Evolutionary conservation across 2,329 filamentous ascomycete genomes (phyloP), one percentile per base, ranked within the genome.

Genomic region (Botrytis galanthina): DNA sequence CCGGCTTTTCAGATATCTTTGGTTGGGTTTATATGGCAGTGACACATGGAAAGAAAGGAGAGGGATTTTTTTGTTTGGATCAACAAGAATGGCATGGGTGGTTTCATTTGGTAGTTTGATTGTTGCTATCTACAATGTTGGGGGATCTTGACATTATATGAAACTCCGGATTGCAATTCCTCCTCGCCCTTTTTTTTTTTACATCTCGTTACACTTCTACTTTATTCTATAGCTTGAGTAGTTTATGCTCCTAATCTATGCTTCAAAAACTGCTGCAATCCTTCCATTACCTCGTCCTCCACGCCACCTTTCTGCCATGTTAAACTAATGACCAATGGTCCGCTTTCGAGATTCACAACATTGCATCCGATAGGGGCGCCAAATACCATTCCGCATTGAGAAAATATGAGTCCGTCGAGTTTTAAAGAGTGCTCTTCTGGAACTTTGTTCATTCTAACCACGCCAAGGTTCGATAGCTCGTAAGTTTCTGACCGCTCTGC

Each of bases 401-500:
- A 74, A 66, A 79, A 79, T 2, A 74, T 35, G 4, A 78, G 39
- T 37, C 73, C 76, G 64, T 78, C 72, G 7, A 78, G 35, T 42
- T 35, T 72, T 1, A 77, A 68, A 10, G 32, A n/a, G 12, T 18
- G 57, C 4, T 35, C 39, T n/a, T n/a, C 3, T 0, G 54, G n/a
- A 20, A 35, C 54, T 9, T 16, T 10, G 12, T 70, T 70, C 22
- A 76, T 29, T n/a, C 74, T 63, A 0, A 78, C 70, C 44, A 76
- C 61, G 12, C 78, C 78, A 3, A 79, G 61, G 73, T 79, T 79
- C 2, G 76, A 78, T 12, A 79, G n/a, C 54, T 79, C 78, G 39
- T 78, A 79, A 1, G 29, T 70, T 37, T 59, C 51, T 3, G 20
- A 44, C 1, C 54, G 32, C 10, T 14, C 37, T 14, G 37, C 16